Evolutionary conservation across 2,329 filamentous ascomycete genomes (phyloP).

Genomic region (Colletotrichum lupini): DNA sequence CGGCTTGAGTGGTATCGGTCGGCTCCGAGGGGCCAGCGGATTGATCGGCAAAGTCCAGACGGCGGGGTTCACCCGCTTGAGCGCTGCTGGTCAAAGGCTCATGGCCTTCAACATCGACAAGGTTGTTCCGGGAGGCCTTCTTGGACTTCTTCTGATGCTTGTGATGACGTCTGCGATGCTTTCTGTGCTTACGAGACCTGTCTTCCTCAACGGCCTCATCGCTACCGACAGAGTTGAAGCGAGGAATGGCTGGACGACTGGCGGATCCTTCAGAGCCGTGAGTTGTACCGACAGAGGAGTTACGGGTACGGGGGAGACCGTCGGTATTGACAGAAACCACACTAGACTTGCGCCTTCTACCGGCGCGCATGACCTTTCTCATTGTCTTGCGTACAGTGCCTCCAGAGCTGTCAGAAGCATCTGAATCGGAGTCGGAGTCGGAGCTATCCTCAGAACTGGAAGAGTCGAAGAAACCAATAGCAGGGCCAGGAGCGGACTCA

Average conservation of each 20-base stretch:
- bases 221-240: conserved; percentile 48
- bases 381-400: conserved; percentile 79
- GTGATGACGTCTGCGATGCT: conserved; percentile 49
- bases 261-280: conserved; percentile 51
- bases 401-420: conserved; percentile 65
- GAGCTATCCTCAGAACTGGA: conserved; percentile 68
- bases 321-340: conserved; percentile 72
- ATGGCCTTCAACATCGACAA: conserved; percentile 39
- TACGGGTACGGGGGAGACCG: conserved; percentile 46
- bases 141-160: conserved; percentile 56
- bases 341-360: conserved; percentile 82
- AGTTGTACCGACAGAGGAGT: conserved; percentile 56
- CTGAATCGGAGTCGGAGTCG: conserved; percentile 76
- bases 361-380: conserved; percentile 77
- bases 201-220: conserved; percentile 61
- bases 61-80: conserved; percentile 57
- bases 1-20: conserved; percentile 36
- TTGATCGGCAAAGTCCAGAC: conserved; percentile 67
- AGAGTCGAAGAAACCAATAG: conserved; percentile 83
- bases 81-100: conserved; percentile 46
- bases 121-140: conserved; percentile 54
- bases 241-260: conserved; percentile 49
- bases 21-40: conserved; percentile 44
- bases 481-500: conserved; percentile 86
- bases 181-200: conserved; percentile 46